Evolutionary conservation across 495 filamentous ascomycete genomes (phyloP).

Genomic region (Aspergillus biplanus): DNA sequence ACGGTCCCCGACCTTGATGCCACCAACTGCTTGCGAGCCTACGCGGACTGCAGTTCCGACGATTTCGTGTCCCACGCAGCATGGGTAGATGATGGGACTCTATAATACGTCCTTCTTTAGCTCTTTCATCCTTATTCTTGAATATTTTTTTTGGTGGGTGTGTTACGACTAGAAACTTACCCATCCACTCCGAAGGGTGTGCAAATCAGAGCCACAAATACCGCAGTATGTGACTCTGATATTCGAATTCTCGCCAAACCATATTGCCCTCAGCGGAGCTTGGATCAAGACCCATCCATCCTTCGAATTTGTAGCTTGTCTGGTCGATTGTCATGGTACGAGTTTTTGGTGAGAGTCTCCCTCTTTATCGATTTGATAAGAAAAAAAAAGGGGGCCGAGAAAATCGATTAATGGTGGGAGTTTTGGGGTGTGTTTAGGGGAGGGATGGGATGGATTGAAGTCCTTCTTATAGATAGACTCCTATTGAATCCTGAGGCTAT

Average conservation of each 20-base stretch:
- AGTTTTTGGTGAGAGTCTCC: not conserved
- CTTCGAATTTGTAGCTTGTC: conserved; percentile 68
- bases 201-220: conserved; percentile 63
- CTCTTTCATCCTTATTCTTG: too few species aligned
- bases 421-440: too few species aligned
- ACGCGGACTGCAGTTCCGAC: conserved; percentile 77
- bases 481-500: too few species aligned
- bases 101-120: conserved; percentile 19
- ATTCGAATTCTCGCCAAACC: conserved; percentile 72
- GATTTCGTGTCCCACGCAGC: conserved; percentile 83
- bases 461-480: too few species aligned
- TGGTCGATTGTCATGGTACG: conserved; percentile 35
- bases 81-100: conserved; percentile 65
- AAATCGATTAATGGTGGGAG: too few species aligned
- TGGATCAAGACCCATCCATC: conserved; percentile 75
- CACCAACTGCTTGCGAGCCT: conserved; percentile 63
- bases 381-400: too few species aligned
- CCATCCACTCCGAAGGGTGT: conserved; percentile 78
- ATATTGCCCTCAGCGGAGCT: conserved; percentile 72
- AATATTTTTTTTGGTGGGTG: not conserved
- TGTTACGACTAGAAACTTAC: conserved; percentile 30
- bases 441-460: too few species aligned
- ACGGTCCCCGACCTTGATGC: conserved; percentile 80
- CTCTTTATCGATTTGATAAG: not conserved
- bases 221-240: conserved; percentile 51